Base-by-base conservation (phyloP, 139 green algal genomes). In the Desmodesmus armatus region DNA sequence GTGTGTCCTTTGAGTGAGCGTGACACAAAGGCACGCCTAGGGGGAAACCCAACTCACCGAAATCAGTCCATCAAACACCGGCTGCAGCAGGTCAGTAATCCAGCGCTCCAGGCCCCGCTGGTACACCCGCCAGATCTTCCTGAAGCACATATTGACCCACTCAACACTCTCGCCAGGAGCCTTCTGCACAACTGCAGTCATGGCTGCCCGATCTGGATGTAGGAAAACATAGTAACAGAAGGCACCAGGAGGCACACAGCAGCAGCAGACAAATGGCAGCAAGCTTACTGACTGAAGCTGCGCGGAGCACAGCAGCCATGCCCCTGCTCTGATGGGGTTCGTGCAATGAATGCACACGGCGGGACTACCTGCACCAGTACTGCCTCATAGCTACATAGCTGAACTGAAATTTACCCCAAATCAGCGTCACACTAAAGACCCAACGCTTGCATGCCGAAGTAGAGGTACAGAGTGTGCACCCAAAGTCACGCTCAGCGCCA, bases 81-180 rank as follows among this genome's bases (percentile, higher is more conserved):
- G 96, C 90, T 99, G 97, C 87, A 99, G 90, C 73, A 99, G 85
- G 84, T 95, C 93, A 4, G 95, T 93, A 51, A 99, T 89, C 97
- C 97, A 99, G 25, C 90, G 80, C 88, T 99, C 97, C 73, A 99
- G 81, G 27, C 95, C 95, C 0, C 95, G 89, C 88, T 98, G 97
- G 82, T 98, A 99, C 33, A 99, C 94, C 5, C 97, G 91, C 96
- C 96, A 99, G 27, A 93, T 90, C 92, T 99, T 99, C 33, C 95
- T 88, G 85, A 93, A 95, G 85, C 95, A 98, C 96, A 98, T 99
- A 91, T 99, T 99, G 55, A 99, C 91, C 96, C 96, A 99, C 88
- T 99, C 96, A 63, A 99, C 94, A 25, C 87, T 85, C 89, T 99
- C 96, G 15, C 91, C 95, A 39, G 31, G 43, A 3, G 78, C 74